Base-by-base conservation (phyloP, 371 early-diverging fungal genomes). In the Chytridiales sp. region DNA sequence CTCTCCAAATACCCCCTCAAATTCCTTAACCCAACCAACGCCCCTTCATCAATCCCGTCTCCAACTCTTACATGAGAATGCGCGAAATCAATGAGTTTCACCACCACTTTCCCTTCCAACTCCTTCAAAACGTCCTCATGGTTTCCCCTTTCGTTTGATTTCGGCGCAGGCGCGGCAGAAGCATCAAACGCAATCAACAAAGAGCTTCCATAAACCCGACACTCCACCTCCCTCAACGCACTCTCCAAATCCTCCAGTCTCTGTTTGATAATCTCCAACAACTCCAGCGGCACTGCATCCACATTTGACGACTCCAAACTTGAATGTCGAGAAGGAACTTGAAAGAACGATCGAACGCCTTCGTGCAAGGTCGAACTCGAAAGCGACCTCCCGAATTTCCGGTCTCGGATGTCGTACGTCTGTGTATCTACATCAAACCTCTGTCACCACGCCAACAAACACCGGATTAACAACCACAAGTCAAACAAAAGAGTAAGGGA, bases 41-140 rank as follows among this genome's bases (percentile, higher is more conserved):
- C 67, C 11, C 68, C 66, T 21, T 60, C 68, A 46, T 77, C 77
- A 1, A 49, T 51, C 11, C 71, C 77, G 2, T 52, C 52, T 11
- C 22, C 53, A 0, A 4, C 49, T 13, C 46, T 46, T 39, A 34
- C 61, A 27, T 62, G 61, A 8, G 74, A 59, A 61, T 77, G 74
- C 21, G 73, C 73, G 70, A 77, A 77, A 54, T 77, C 77, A 44
- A 77, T 70, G 29, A 77, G 39, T 15, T 55, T 64, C 4, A 69
- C 68, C 2, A 68, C 61, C 4, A 52, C 40, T 0, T n/a, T 6
- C 15, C 11, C 40, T 11, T 22, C 29, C 11, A 38, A 38, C n/a
- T n/a, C n/a, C n/a, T n/a, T n/a, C n/a, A n/a, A n/a, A n/a, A n/a
- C n/a, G n/a, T n/a, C n/a, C n/a, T n/a, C n/a, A n/a, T n/a, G n/a